Base-by-base conservation (phyloP, 148 eudicot species). In the Linanthus parryae region DNA sequence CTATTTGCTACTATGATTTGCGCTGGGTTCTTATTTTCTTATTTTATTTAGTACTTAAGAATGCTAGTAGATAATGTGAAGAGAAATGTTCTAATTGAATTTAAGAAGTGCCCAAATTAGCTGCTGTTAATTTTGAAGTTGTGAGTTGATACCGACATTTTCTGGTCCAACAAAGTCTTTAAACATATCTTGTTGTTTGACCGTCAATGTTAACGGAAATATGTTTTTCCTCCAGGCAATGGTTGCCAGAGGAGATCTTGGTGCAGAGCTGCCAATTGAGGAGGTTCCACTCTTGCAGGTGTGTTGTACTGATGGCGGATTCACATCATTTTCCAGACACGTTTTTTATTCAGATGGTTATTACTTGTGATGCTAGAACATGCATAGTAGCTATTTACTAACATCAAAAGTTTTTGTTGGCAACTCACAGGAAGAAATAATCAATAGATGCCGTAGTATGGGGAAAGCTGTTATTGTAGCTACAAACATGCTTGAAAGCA, bases 401-500 rank as follows among this genome's bases (percentile, higher is more conserved):
- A 52, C 4, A n/a, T 13, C 8, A 17, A 34, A 26, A 40, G 12
- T 17, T 15, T 33, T 17, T 33, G 17, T 8, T 53, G 20, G 5
- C 49, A 49, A 56, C 44, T 56, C 65, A 59, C 76, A 88, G 99
- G 95, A 94, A 77, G 91, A 94, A 70, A 94, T 88, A 44, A 92
- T 92, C 54, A 75, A 79, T 41, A 51, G 78, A 42, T 94, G 99
- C 45, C 91, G 90, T 44, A 84, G 95, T 74, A 84, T 94, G 99
- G 96, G 95, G 36, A 94, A 88, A 69, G 88, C 99, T 42, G 99
- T 94, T 48, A 94, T 94, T 56, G 99, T 88, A 38, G 99, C 99
- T 34, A 94, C 99, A 56, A 92, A 94, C 68, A 94, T 92, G 99
- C 84, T 94, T 52, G 99, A 94, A 67, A 94, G 99, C 72, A 94